Conservation (phyloP, 305 asterid species). For the Fraxinus paxiana region DNA sequence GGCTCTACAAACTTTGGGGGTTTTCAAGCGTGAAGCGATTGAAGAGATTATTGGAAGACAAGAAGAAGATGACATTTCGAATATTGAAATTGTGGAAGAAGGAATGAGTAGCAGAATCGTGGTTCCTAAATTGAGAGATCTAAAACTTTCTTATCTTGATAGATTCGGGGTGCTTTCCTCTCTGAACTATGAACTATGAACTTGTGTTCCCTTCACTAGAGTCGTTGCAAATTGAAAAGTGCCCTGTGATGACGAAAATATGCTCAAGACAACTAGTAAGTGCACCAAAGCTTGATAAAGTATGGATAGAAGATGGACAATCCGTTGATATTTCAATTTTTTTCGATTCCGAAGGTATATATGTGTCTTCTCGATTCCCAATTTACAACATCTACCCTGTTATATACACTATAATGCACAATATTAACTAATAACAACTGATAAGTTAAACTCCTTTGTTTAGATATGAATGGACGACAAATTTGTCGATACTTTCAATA, state of each 20-base stretch:
- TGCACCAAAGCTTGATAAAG: conserved; percentile 10
- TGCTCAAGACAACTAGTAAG: not conserved
- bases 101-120: not conserved
- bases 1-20: not conserved
- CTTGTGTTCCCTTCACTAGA: conserved; percentile 8
- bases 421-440: not conserved
- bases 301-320: not conserved
- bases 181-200: not conserved
- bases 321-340: not conserved
- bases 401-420: not conserved
- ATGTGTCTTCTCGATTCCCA: not conserved
- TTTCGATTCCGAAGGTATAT: not conserved
- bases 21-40: not conserved
- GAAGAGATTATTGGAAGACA: not conserved
- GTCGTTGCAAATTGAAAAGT: not conserved
- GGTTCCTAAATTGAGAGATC: conserved; percentile 3
- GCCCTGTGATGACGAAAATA: conserved; percentile 3
- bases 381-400: not conserved
- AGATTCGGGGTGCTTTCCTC: not conserved
- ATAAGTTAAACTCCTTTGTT: not conserved
- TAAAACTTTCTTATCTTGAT: not conserved
- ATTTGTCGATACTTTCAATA: not conserved
- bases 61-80: not conserved
- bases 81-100: not conserved
- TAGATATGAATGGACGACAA: not conserved